phyloP scores from a whole-genome alignment of 2,329 filamentous ascomycete genomes.

The Fusarium phyllophilum region DNA sequence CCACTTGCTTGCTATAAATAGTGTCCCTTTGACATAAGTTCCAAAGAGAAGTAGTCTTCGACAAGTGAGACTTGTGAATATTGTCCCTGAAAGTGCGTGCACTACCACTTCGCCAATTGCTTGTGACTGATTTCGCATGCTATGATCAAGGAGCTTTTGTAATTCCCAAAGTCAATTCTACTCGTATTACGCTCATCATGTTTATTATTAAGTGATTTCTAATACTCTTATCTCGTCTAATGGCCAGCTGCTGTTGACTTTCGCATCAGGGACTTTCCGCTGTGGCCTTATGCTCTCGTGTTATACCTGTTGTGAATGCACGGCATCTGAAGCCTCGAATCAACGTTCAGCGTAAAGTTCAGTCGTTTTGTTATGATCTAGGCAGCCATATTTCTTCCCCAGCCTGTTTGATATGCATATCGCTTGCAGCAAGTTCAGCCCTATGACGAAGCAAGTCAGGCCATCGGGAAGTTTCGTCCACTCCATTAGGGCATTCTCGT shows the following conservation, averaged over 20 bases:
- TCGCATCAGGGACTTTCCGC: not conserved
- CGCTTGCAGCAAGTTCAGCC: not conserved
- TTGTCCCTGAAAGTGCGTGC: not conserved
- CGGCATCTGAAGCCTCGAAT: not conserved
- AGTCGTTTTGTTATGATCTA: not conserved
- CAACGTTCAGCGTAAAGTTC: not conserved
- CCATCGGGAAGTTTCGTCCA: not conserved
- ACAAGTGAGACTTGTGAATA: not conserved
- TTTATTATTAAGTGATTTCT: not conserved
- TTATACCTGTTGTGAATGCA: not conserved
- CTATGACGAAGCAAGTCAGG: not conserved
- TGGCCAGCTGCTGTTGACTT: not conserved
- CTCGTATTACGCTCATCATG: not conserved
- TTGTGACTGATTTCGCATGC: not conserved
- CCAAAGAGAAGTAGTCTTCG: too few species aligned
- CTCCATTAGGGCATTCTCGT: not conserved
- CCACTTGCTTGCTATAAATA: too few species aligned
- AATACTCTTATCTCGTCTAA: not conserved
- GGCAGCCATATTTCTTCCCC: not conserved
- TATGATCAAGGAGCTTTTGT: not conserved
- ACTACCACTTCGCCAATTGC: not conserved
- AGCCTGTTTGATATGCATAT: not conserved
- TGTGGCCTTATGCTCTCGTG: not conserved
- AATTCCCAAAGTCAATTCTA: not conserved
- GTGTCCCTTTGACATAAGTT: not conserved